These are phyloP conservation scores for Rhytidhysteron rufulum DNA, from an alignment of 2,329 filamentous ascomycete species.

Conservation along the genomic window DNA sequence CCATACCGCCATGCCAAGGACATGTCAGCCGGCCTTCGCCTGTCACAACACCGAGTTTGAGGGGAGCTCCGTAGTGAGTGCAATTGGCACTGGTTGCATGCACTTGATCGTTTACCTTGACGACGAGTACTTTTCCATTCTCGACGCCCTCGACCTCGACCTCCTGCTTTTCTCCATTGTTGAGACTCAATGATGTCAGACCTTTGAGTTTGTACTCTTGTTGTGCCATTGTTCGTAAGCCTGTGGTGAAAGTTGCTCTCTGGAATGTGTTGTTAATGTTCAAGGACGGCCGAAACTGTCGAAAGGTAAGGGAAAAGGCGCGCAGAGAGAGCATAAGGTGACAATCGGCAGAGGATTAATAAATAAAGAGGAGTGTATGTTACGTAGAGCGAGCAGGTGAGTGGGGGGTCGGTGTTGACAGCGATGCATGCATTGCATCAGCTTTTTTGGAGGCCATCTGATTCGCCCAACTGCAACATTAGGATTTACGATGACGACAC, in stretches of 20 bases:
- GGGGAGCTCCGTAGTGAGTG: constrained; percentile 85
- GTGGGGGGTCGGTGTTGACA: neutral
- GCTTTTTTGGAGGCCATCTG: neutral
- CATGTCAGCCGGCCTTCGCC: constrained; percentile 81
- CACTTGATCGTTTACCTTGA: constrained; percentile 71
- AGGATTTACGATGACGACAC: neutral
- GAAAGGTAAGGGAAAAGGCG: constrained; percentile 9
- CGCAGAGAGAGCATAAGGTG: constrained; percentile 17
- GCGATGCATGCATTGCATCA: neutral
- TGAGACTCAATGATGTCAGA: constrained; percentile 68
- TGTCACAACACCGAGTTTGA: constrained; percentile 81
- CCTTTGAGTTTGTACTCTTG: constrained; percentile 65
- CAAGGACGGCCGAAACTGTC: constrained; percentile 4
- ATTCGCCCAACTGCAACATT: too few relatives aligned
- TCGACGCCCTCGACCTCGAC: constrained; percentile 87
- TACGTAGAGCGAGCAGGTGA: neutral
- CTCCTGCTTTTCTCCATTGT: constrained; percentile 80
- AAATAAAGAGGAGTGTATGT: neutral
- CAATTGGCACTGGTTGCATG: constrained; percentile 82
- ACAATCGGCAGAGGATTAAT: constrained; percentile 3
- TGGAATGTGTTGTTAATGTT: constrained; percentile 9
- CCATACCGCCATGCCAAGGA: constrained; percentile 89
- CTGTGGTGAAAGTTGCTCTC: constrained; percentile 22
- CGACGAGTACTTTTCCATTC: constrained; percentile 77
- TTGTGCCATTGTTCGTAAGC: constrained; percentile 38